Conservation (phyloP, 2,329 filamentous ascomycete genomes). For the Phialemonium atrogriseum region DNA sequence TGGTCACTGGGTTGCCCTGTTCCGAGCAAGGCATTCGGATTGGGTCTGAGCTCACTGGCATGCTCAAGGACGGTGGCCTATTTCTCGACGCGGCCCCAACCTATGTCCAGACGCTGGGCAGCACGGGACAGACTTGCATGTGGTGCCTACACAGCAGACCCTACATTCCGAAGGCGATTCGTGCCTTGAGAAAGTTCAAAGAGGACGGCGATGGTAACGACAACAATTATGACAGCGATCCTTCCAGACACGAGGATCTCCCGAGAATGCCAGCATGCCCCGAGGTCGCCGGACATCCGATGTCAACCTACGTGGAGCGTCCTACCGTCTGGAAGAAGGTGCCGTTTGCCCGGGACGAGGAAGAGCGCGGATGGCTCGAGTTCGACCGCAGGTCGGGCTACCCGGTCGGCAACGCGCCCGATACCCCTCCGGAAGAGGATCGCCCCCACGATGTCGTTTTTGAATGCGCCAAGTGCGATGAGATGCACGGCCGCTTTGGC, state of each 20-base stretch:
- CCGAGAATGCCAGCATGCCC: slow-evolving; percentile 31
- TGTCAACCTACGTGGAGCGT: slow-evolving; percentile 26
- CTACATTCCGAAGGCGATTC: slow-evolving; percentile 36
- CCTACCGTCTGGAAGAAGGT: slow-evolving; percentile 42
- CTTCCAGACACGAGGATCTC: slow-evolving; percentile 14
- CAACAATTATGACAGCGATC: slow-evolving; percentile 14
- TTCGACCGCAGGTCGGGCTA: slow-evolving; percentile 25
- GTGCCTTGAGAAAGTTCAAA: slow-evolving; percentile 28
- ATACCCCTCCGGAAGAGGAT: too few species aligned
- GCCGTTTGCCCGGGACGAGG: slow-evolving; percentile 29
- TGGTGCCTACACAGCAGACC: slow-evolving; percentile 28
- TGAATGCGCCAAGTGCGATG: too few species aligned
- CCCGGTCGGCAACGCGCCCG: too few species aligned
- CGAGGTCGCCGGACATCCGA: slow-evolving; percentile 31
- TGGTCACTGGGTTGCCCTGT: slow-evolving; percentile 42
- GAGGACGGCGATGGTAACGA: slow-evolving; percentile 13
- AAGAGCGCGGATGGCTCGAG: slow-evolving; percentile 37
- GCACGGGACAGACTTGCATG: slow-evolving; percentile 29
- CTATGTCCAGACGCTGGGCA: slow-evolving; percentile 33
- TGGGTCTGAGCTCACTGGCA: slow-evolving; percentile 37
- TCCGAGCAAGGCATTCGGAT: slow-evolving; percentile 40
- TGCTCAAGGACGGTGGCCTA: slow-evolving; percentile 45
- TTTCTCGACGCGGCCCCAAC: slow-evolving; percentile 36
- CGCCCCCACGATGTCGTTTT: too few species aligned
- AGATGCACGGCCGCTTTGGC: too few species aligned